Evolutionary conservation across 148 eudicot genomes (phyloP), one percentile per base, ranked within the genome.

Genomic region (Vaccinium darrowii): DNA sequence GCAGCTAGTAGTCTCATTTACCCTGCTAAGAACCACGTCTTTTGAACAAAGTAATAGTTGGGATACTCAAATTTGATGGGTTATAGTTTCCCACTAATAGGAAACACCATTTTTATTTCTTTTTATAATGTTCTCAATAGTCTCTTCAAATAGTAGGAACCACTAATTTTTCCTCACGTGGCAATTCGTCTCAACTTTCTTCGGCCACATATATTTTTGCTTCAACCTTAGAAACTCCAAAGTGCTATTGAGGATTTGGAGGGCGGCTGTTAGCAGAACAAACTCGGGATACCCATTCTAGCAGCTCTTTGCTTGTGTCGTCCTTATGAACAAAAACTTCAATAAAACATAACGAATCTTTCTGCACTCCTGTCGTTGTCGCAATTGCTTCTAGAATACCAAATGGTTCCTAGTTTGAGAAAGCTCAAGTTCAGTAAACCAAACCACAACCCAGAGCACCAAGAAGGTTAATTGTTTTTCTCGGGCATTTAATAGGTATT

Each of bases 201-300:
- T 27, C 7, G 39, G 18, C 74, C 18, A 13, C 36, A 69, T 16
- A 25, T 67, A 11, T 69, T 69, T 27, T 69, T 6, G 39, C 81
- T 53, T 27, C 39, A 27, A 25, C 63, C 1, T 21, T 54, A 3
- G 63, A 50, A 78, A 53, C 47, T 51, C 80, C 33, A 19, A 19
- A 19, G 60, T 39, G 7, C 65, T 90, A 92, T 81, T 94, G 98
- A 11, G 95, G 96, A 80, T 94, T 94, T 6, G 96, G 98, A 84
- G 95, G 89, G 33, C 94, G 91, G 65, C 95, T 87, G 83, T 94
- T 94, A 23, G 98, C 98, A 85, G 94, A 90, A 83, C 91, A 81
- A 84, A 93, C 96, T 33, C 98, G 94, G 39, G 96, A 94, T 7
- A 95, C 96, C 95, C 98, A 94, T 83, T 93, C 94, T 63, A 94